Base-by-base conservation (phyloP, 352 stramenopile species). In the Pythium sp. region DNA sequence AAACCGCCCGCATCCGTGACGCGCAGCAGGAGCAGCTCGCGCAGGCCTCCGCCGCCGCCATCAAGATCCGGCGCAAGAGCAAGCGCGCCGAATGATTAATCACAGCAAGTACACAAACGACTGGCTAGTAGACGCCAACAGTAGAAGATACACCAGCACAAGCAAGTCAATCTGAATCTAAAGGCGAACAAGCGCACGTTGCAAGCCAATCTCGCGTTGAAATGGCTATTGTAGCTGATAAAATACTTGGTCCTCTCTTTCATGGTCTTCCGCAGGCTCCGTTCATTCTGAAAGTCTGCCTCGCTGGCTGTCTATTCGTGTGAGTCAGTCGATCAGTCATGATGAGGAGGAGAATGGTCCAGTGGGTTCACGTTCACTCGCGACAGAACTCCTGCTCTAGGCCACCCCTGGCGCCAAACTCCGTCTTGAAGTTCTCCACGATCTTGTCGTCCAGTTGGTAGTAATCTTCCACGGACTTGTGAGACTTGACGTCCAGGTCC, bases 381-480 rank as follows among this genome's bases (percentile, higher is more conserved):
- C 68, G 64, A 57, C 77, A 86, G 64, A 79, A 60, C 22, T 65
- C 61, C 30, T 78, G 72, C 28, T 73, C 74, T 1, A 76, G 14
- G 15, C 41, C 43, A 1, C 55, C 14, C 69, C 74, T 51, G 41
- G 74, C 74, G 59, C 73, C 73, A 61, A 86, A 83, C 59, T 81
- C 75, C 61, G 49, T 64, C 22, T 76, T 65, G 61, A 87, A 92
- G 67, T 90, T 84, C 62, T 74, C 69, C 38, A 82, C 82, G 26
- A 95, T 95, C 73, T 89, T 88, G 53, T 92, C 76, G 70, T 96
- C 89, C 24, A 94, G 71, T 6, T 78, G 77, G 68, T 87, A 92
- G 73, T 95, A 96, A 68, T 92, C 81, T 43, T 81, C 78, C 54
- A 96, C 79, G 11, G 86, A 92, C 70, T 94, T 94, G 81, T 95